Evolutionary conservation across 2,329 filamentous ascomycete genomes (phyloP), one percentile per base, ranked within the genome.

Genomic region (Xylaria multiplex): DNA sequence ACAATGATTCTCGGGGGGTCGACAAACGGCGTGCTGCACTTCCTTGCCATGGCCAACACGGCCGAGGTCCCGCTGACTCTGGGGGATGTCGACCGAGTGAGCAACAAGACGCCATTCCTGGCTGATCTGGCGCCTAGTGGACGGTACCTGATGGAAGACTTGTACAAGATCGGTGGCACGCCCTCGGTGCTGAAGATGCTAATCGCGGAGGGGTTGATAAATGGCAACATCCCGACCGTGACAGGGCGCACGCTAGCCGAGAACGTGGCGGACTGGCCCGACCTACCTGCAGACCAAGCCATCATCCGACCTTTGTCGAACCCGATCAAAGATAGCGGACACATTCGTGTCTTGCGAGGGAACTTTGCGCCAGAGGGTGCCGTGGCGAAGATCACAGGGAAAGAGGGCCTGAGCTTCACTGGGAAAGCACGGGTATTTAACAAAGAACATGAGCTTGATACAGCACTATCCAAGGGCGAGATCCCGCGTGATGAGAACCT

Each of bases 301-400:
- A 92, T 98, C 76, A 96, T 98, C 78, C 88, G 91, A 6, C 89
- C 91, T 0, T 83, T 97, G 8, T 83, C 86, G 13, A 70, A 87
- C 73, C 86, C 86, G 58, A 95, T 97, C 83, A 97, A 97, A 78
- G 71, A 84, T 1, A 93, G 90, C 0, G 95, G 95, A 49, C 95
- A 98, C 78, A 86, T 98, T 66, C 93, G 95, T 78, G 92, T 98
- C 66, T 85, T 98, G 3, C 87, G 88, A 66, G 95, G 95, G 22
- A 97, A 97, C 77, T 85, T 97, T 37, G 93, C 94, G 2, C 95
- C 95, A 1, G 91, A 89, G 11, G 95, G 95, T 40, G 92, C 94
- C 0, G 94, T 98, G 1, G 94, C 93, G 66, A 98, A 98, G 80
- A 97, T 98, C 79, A 97, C 95, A 0, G 95, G 95, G 42, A 97